These are phyloP conservation scores for Ogataea trehalophila DNA, from an alignment of 805 yeast species.

Conservation along the genomic window DNA sequence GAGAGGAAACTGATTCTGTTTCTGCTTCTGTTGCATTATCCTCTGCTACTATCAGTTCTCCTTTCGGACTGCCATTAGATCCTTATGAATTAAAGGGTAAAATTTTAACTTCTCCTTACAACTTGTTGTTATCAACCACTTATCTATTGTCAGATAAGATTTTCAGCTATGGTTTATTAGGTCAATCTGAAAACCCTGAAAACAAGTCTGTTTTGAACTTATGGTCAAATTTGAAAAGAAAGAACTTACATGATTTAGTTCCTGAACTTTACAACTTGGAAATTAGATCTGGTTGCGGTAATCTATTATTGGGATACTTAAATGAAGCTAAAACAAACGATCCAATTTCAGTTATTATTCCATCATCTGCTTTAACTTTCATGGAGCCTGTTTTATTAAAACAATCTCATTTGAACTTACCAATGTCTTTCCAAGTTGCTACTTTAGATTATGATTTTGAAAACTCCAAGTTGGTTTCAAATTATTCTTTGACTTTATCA, in stretches of 20 bases:
- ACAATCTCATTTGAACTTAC: constrained; percentile 35
- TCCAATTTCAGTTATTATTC: constrained; percentile 42
- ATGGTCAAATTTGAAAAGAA: constrained; percentile 53
- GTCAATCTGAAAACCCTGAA: constrained; percentile 24
- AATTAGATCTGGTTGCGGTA: constrained; percentile 80
- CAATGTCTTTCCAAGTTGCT: constrained; percentile 68
- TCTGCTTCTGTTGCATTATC: constrained; percentile 27
- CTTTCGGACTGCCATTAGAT: constrained; percentile 60
- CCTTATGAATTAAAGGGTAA: constrained; percentile 46
- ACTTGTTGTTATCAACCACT: constrained; percentile 50
- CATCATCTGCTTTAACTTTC: constrained; percentile 62
- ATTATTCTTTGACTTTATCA: constrained; percentile 56
- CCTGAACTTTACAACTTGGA: constrained; percentile 62
- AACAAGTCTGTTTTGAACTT: constrained; percentile 56
- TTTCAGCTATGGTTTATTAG: constrained; percentile 66
- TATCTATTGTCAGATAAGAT: constrained; percentile 48
- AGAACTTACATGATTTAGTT: constrained; percentile 49
- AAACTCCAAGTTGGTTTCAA: constrained; percentile 50
- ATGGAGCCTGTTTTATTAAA: constrained; percentile 57
- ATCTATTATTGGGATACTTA: constrained; percentile 70
- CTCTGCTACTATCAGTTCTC: constrained; percentile 39
- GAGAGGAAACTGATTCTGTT: constrained; percentile 18
- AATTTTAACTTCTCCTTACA: constrained; percentile 49
- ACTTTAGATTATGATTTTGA: constrained; percentile 65
- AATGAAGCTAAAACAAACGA: constrained; percentile 18